Percentiles rank a stretch among this genome's conserved stretches.
Conservation (phyloP, 345 rosid genomes). For the Eucalyptus curtisii region DNA sequence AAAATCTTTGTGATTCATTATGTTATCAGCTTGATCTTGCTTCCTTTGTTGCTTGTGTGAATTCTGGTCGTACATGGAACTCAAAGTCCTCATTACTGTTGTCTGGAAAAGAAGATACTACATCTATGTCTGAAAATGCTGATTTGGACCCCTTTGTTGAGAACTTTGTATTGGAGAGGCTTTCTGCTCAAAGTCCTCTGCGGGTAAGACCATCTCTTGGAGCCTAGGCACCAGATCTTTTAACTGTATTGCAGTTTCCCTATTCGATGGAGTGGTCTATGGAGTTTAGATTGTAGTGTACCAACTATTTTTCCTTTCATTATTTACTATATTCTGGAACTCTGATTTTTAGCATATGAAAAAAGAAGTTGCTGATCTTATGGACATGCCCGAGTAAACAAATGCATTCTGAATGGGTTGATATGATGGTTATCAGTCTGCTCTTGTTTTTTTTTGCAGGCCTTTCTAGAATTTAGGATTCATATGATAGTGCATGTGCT, state of each 20-base stretch:
- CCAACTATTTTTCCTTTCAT: not conserved
- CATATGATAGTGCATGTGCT: not conserved
- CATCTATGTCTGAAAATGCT: conserved; percentile 31
- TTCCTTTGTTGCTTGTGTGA: conserved; percentile 74
- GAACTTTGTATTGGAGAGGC: conserved; percentile 90
- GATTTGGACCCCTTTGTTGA: conserved; percentile 74
- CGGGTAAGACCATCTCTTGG: conserved; percentile 34
- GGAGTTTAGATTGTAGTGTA: not conserved
- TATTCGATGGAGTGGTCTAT: not conserved
- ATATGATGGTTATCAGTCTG: not conserved
- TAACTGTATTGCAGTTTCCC: not conserved
- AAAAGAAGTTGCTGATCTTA: not conserved
- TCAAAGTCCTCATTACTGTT: conserved; percentile 52
- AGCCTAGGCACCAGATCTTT: not conserved
- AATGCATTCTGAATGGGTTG: not conserved
- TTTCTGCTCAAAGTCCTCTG: conserved; percentile 89
- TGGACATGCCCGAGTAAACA: not conserved
- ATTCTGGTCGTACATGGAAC: conserved; percentile 80
- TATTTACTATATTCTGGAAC: not conserved
- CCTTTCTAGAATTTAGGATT: not conserved
- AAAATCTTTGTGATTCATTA: conserved; percentile 71
- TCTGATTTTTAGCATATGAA: not conserved
- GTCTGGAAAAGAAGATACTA: conserved; percentile 35
- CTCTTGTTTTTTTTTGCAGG: not conserved
- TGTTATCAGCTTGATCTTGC: conserved; percentile 90